A percentile compares a stretch with the other conserved stretches of the same genome.
These are phyloP conservation scores for Ceratocystis cacaofunesta DNA, from an alignment of 2,329 filamentous ascomycete species.

Conservation along the genomic window DNA sequence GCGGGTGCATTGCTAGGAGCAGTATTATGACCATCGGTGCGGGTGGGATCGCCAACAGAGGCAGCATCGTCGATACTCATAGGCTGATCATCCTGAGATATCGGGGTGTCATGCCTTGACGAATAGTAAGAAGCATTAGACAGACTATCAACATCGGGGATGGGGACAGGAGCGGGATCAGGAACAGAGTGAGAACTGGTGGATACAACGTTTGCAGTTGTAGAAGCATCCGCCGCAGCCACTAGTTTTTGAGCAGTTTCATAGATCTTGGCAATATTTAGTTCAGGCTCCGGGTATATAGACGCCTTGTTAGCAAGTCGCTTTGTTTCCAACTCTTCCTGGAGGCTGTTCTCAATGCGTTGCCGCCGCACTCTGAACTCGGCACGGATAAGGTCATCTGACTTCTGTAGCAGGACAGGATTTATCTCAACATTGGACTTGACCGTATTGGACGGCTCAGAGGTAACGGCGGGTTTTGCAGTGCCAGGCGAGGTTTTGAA, in stretches of 20 bases:
- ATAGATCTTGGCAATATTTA: slow-evolving; percentile 60
- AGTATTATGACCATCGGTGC: neutral
- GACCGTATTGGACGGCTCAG: slow-evolving; percentile 21
- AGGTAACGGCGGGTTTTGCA: neutral
- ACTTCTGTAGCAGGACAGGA: slow-evolving; percentile 73
- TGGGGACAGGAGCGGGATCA: slow-evolving; percentile 20
- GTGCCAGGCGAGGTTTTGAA: neutral
- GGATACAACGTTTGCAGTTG: slow-evolving; percentile 30
- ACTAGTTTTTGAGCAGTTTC: slow-evolving; percentile 56
- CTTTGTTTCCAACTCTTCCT: slow-evolving; percentile 52
- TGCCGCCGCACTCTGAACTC: slow-evolving; percentile 68
- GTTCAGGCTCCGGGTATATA: slow-evolving; percentile 25
- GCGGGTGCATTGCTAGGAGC: neutral
- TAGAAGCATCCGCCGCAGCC: slow-evolving; percentile 25
- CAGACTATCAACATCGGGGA: slow-evolving; percentile 12
- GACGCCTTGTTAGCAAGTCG: slow-evolving; percentile 34
- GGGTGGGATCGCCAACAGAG: slow-evolving; percentile 13
- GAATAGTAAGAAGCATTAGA: slow-evolving; percentile 85
- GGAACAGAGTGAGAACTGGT: slow-evolving; percentile 40
- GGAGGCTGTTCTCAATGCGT: slow-evolving; percentile 61
- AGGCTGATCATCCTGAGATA: slow-evolving; percentile 26
- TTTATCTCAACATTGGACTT: slow-evolving; percentile 54
- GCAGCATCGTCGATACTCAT: slow-evolving; percentile 16
- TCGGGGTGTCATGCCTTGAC: slow-evolving; percentile 71
- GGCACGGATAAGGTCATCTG: slow-evolving; percentile 67